Evolutionary conservation across 257 asterid species (phyloP).

Genomic region (Capsicum chinense): DNA sequence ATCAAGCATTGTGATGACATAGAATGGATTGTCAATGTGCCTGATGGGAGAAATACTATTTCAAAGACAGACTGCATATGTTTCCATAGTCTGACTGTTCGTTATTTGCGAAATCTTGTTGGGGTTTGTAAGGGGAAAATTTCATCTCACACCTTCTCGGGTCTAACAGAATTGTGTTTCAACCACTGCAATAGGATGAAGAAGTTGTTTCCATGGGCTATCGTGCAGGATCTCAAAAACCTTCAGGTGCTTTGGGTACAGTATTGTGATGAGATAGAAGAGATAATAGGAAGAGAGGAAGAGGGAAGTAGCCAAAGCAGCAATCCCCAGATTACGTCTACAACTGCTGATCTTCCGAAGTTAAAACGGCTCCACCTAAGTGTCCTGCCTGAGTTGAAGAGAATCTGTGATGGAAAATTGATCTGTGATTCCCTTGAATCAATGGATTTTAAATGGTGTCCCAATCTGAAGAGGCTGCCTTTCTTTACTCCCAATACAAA

Average conservation of each 20-base stretch:
- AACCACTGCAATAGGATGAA: too few relatives aligned
- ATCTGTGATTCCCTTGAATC: neutral
- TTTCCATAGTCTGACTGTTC: too few relatives aligned
- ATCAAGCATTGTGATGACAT: neutral
- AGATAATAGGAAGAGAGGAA: neutral
- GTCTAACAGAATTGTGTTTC: too few relatives aligned
- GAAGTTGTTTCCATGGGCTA: too few relatives aligned
- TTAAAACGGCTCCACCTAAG: neutral
- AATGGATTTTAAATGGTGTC: neutral
- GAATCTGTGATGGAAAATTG: neutral
- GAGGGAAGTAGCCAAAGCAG: neutral
- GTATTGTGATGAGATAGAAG: neutral
- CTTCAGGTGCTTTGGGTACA: neutral
- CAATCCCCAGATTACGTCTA: too few relatives aligned
- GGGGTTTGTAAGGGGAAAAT: too few relatives aligned
- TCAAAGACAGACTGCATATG: neutral
- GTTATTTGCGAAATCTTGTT: too few relatives aligned
- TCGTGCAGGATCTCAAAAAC: neutral
- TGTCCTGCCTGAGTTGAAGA: neutral
- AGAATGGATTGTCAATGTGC: neutral
- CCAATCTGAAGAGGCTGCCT: neutral
- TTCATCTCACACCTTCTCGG: too few relatives aligned
- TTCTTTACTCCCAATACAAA: neutral
- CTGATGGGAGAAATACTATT: neutral
- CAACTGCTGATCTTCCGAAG: neutral